Evolutionary conservation across 169 alveolate genomes (phyloP), one percentile per base, ranked within the genome.

Genomic region (Cryptosporidium bovis): DNA sequence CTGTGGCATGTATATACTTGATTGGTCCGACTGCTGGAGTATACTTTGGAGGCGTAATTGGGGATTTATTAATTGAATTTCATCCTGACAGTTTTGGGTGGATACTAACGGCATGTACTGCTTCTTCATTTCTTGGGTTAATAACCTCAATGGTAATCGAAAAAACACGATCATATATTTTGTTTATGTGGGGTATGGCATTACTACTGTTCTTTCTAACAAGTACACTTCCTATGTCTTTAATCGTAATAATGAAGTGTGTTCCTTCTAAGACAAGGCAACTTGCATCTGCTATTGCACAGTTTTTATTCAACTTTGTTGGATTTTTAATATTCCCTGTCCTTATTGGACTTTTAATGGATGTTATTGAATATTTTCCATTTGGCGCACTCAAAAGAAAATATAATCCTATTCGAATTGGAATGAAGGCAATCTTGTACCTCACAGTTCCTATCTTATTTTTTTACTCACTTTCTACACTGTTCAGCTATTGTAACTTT

Each of bases 231-330:
- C 87, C 87, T 15, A 77, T 77, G 64, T 77, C 87, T 1, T 18
- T 77, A 34, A 77, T 77, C 33, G 71, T 77, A 36, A 60, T 62
- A 60, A 77, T 77, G 20, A 77, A 77, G 18, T 46, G 87, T 60
- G 87, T 77, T 27, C 4, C 87, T n/a, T 20, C 46, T 31, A 56
- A 60, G 27, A 44, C 50, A 31, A 56, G 87, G 15, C 87, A 56
- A 12, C 62, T 77, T 13, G 87, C 87, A 44, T 60, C 87, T 55
- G 87, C 87, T 5, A 56, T 77, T 24, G 87, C 87, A 44, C 87
- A 77, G 64, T 77, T 77, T 60, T 60, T 33, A 29, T 77, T 77
- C 36, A 77, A 77, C 40, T 48, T 77, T 6, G 60, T 77, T 16
- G 87, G 87, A 24, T 77, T 77, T 53, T 64, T 77, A 27, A 27